These are phyloP conservation scores for Ascobolus immersus DNA, from an alignment of 495 filamentous ascomycete species.

Conservation along the genomic window DNA sequence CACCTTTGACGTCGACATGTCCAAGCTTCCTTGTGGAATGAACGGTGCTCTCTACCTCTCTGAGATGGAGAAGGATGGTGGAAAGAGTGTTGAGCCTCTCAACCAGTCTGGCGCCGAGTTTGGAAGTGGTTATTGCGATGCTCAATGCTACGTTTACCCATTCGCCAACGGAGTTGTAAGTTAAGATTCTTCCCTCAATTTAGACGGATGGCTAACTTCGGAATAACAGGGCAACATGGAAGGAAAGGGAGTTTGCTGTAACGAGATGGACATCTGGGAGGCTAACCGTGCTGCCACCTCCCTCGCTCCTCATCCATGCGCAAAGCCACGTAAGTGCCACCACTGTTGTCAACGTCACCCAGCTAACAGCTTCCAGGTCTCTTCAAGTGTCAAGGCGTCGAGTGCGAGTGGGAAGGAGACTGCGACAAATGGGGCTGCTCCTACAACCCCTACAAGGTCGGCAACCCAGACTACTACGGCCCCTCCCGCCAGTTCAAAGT, in stretches of 20 bases:
- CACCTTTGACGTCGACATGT: slow-evolving; percentile 37
- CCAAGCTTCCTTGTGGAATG: slow-evolving; percentile 34
- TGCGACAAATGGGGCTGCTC: slow-evolving; percentile 42
- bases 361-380: no score
- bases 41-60: slow-evolving; percentile 44
- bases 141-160: slow-evolving; percentile 31
- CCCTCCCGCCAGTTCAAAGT: slow-evolving; percentile 22
- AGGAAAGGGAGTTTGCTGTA: slow-evolving; percentile 27
- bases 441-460: slow-evolving; percentile 36
- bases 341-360: no score
- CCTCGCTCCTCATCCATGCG: slow-evolving; percentile 33
- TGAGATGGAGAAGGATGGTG: slow-evolving; percentile 33
- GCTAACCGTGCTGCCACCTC: slow-evolving; percentile 32
- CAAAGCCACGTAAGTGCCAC: no score
- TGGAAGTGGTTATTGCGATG: slow-evolving; percentile 47
- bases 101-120: slow-evolving; percentile 38
- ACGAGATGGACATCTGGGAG: slow-evolving; percentile 40
- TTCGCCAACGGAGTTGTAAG: slow-evolving; percentile 33
- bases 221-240: slow-evolving; percentile 22
- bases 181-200: slow-evolving; percentile 1
- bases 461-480: slow-evolving; percentile 31
- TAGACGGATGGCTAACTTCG: not conserved
- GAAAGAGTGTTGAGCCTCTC: slow-evolving; percentile 23
- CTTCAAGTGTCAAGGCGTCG: slow-evolving; percentile 25
- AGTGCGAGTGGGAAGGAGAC: slow-evolving; percentile 27